These are phyloP conservation scores for Hylodesmum podocarpum DNA, from an alignment of 306 rosid genomes.

Conservation along the genomic window DNA sequence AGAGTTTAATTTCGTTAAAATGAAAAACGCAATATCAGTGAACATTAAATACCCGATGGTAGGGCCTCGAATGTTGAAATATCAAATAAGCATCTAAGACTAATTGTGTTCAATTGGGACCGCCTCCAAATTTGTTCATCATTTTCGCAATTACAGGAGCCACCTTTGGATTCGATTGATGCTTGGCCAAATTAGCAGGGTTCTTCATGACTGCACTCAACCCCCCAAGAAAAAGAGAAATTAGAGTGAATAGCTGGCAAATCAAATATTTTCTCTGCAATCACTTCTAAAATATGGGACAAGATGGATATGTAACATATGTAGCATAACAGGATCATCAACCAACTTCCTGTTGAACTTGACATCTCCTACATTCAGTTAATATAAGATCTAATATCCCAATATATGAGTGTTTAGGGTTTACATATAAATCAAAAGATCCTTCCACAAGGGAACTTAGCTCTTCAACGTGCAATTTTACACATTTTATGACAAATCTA, in stretches of 20 bases:
- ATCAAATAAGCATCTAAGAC: not conserved
- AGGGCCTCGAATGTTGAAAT: constrained; percentile 6
- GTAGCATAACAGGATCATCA: not conserved
- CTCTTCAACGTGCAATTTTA: not conserved
- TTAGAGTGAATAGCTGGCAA: not conserved
- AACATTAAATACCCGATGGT: not conserved
- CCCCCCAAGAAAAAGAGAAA: not conserved
- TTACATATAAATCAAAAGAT: not conserved
- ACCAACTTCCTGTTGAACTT: not conserved
- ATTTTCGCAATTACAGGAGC: constrained; percentile 88
- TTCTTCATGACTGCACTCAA: constrained; percentile 80
- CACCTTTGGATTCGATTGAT: constrained; percentile 85
- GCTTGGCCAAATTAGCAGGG: constrained; percentile 89
- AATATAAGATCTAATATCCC: not conserved
- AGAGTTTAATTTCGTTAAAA: not conserved
- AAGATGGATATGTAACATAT: not conserved
- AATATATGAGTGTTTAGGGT: no score
- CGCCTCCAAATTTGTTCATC: constrained; percentile 88
- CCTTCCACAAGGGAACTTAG: not conserved
- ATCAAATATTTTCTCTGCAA: not conserved
- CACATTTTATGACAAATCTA: not conserved
- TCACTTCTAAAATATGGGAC: not conserved
- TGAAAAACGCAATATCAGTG: constrained; percentile 6
- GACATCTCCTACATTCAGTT: not conserved
- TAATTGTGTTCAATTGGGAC: constrained; percentile 41